Conservation (phyloP, 805 yeast genomes). For the Kazachstania viticola region DNA sequence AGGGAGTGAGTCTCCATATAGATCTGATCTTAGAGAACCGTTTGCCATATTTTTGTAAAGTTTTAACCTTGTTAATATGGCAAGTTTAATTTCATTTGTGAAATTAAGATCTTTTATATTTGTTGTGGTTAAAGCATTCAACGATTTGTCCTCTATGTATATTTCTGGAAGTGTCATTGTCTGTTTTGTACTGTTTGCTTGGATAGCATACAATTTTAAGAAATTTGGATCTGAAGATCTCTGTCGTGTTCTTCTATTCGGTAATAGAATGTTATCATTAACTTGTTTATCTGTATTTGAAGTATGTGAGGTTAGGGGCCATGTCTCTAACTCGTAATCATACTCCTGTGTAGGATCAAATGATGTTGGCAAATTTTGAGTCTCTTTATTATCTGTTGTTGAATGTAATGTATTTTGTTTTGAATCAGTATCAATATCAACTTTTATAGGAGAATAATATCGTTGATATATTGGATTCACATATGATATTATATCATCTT, state of each 20-base stretch:
- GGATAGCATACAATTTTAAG: conserved; percentile 21
- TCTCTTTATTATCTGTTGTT: no score
- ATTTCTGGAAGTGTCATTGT: conserved; percentile 19
- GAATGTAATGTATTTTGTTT: no score
- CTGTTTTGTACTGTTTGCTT: conserved; percentile 14
- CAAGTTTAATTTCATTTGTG: conserved; percentile 17
- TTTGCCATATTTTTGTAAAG: conserved; percentile 23
- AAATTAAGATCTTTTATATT: conserved; percentile 7
- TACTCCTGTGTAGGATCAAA: no score
- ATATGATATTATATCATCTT: conserved; percentile 10
- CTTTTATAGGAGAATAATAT: neutral
- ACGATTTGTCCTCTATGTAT: conserved; percentile 20
- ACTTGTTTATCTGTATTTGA: neutral
- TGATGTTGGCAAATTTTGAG: no score
- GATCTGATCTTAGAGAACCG: conserved; percentile 16
- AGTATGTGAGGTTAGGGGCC: conserved; percentile 11
- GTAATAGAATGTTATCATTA: conserved; percentile 2
- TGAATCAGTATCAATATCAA: no score
- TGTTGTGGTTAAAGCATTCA: conserved; percentile 9
- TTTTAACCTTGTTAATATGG: conserved; percentile 22
- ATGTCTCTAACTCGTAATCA: conserved; percentile 18
- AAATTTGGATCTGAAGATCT: conserved; percentile 19
- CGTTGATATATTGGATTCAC: conserved; percentile 11
- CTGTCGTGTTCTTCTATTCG: conserved; percentile 20
- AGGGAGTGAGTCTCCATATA: conserved; percentile 21